These are phyloP conservation scores for Orychophragmus violaceus DNA, from an alignment of 345 rosid genomes.

Conservation along the genomic window DNA sequence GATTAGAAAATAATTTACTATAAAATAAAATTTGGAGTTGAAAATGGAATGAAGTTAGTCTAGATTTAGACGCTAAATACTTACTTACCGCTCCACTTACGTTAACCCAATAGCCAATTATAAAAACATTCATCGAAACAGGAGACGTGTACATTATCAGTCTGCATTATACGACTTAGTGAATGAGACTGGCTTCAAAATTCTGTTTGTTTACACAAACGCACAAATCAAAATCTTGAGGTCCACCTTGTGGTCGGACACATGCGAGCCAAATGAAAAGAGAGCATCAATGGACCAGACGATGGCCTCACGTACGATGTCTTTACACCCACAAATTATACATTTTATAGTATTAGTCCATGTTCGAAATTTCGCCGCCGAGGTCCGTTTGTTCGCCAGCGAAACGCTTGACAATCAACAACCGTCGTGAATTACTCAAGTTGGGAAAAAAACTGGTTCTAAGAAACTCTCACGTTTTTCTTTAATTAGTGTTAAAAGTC, in stretches of 20 bases:
- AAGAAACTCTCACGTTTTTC: too few relatives aligned
- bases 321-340: conserved; percentile 25
- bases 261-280: conserved; percentile 4
- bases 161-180: conserved; percentile 1
- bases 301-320: conserved; percentile 4
- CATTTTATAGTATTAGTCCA: background rate
- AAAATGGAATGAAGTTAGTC: too few relatives aligned
- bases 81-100: background rate
- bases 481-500: too few relatives aligned
- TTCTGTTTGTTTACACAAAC: conserved; percentile 18
- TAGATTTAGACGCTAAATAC: too few relatives aligned
- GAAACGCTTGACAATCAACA: too few relatives aligned
- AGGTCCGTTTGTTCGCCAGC: too few relatives aligned
- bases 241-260: conserved; percentile 29
- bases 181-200: conserved; percentile 4
- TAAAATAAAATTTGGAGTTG: too few relatives aligned
- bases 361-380: too few relatives aligned
- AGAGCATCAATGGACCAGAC: conserved; percentile 24
- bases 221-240: conserved; percentile 7
- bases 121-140: background rate
- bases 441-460: too few relatives aligned
- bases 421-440: too few relatives aligned
- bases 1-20: too few relatives aligned
- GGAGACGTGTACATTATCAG: background rate
- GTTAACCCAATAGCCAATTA: background rate